These are phyloP conservation scores for Schizosaccharomyces octosporus DNA, from an alignment of 805 yeast species.

Conservation along the genomic window DNA sequence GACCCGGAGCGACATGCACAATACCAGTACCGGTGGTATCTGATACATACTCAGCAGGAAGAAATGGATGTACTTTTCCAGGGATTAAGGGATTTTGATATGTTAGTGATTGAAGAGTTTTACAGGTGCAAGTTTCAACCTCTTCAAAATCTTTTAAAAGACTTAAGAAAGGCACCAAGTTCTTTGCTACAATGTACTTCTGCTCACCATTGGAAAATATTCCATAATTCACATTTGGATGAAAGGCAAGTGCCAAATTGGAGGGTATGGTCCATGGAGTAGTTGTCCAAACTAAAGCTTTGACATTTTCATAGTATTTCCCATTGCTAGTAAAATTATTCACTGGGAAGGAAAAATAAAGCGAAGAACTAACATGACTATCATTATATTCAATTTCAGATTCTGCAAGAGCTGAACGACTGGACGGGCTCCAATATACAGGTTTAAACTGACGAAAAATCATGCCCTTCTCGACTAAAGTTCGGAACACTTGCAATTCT, in stretches of 20 bases:
- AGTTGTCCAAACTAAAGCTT: conserved; percentile 63
- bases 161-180: conserved; percentile 18
- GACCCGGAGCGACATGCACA: conserved; percentile 95
- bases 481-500: conserved; percentile 47
- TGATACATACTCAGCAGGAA: conserved; percentile 66
- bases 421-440: conserved; percentile 91
- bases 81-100: conserved; percentile 50
- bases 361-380: conserved; percentile 42
- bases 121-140: conserved; percentile 19
- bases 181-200: conserved; percentile 28
- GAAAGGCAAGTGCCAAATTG: conserved; percentile 58
- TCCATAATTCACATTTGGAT: conserved; percentile 25
- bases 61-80: conserved; percentile 12
- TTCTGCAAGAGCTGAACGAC: conserved; percentile 84
- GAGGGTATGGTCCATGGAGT: conserved; percentile 95
- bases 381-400: conserved; percentile 79
- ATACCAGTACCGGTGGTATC: conserved; percentile 73
- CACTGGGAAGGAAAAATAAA: conserved; percentile 39
- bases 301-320: conserved; percentile 4
- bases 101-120: conserved; percentile 15
- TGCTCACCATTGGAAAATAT: conserved; percentile 3
- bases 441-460: conserved; percentile 76
- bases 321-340: conserved; percentile 12
- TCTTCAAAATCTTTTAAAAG: conserved; percentile 6
- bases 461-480: conserved; percentile 37